Conservation (phyloP, 768 basidiomycete species). For the Sporobolomyces phaffii region DNA sequence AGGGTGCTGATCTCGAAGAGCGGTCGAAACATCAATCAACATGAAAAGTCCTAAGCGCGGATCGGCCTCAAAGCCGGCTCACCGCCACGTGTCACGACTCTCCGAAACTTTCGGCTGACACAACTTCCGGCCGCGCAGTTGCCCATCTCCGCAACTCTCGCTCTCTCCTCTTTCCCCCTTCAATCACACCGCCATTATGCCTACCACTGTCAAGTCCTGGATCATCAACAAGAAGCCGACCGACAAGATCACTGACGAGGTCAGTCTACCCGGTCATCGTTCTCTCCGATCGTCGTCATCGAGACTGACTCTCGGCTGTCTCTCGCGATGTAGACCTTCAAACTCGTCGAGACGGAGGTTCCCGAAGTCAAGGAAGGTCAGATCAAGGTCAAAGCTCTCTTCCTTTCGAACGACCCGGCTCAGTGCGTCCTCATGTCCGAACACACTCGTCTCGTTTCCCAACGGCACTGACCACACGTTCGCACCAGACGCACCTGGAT, state of each 20-base stretch:
- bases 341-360: background rate
- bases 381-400: slow-evolving; percentile 41
- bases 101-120: too few relatives aligned
- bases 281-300: background rate
- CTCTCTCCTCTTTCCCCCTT: background rate
- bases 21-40: too few relatives aligned
- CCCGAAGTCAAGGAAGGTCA: slow-evolving; percentile 26
- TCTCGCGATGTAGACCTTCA: slow-evolving; percentile 16
- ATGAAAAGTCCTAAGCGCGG: too few relatives aligned
- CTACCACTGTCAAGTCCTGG: slow-evolving; percentile 34
- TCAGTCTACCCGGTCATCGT: background rate
- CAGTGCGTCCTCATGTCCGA: too few relatives aligned
- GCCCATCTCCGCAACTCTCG: too few relatives aligned
- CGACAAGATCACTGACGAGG: slow-evolving; percentile 21
- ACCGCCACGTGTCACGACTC: too few relatives aligned
- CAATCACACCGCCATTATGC: background rate
- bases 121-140: too few relatives aligned
- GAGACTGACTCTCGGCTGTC: background rate
- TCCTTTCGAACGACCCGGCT: slow-evolving; percentile 44
- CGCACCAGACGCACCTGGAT: background rate
- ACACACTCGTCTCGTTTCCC: too few relatives aligned
- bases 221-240: slow-evolving; percentile 40
- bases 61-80: too few relatives aligned
- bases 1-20: too few relatives aligned
- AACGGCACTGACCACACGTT: background rate